Evolutionary conservation across 257 asterid genomes (phyloP), one percentile per base, ranked within the genome.

Genomic region (Misopates orontium): DNA sequence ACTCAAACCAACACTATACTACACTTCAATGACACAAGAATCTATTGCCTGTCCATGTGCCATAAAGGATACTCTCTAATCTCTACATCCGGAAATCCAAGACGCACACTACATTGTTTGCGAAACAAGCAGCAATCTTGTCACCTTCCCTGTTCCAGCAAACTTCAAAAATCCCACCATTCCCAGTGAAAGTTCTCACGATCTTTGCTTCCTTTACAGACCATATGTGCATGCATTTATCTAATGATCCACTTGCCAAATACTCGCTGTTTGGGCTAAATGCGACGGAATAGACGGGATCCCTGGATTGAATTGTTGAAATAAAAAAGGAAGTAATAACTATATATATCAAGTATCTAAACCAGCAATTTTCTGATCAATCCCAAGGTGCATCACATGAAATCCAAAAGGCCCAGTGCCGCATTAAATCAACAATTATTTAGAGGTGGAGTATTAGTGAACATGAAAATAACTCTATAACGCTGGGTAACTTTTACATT

Each of bases 101-200:
- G 63, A 94, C 96, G 21, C 91, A 88, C 44, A 94, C 97, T 22
- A 88, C 91, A 52, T 90, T 94, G 87, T 88, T 83, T 17, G 99
- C 87, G 8, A 88, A 94, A 83, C 96, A 85, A 71, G 98, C 93
- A 28, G 98, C 99, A 48, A 94, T 82, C 80, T 81, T 88, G 60
- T 87, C 81, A 16, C 99, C 97, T 77, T 90, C 95, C 72, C 86
- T 86, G 91, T 90, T 88, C 99, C 99, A 94, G 80, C 97, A 90
- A 56, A 94, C 99, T 79, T 94, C 99, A 40, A 88, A 94, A 63
- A 94, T 94, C 51, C 96, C 97, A 57, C 96, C 96, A 41, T 81
- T 82, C 11, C 99, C 99, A 4, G 63, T 78, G 85, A 84, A 94
- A 0, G 93, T 90, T 75, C 77, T 88, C 77, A 94, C 94, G 21